phyloP scores from a whole-genome alignment of 2,329 filamentous ascomycete genomes.

The Ophiostoma novo-ulmi region DNA sequence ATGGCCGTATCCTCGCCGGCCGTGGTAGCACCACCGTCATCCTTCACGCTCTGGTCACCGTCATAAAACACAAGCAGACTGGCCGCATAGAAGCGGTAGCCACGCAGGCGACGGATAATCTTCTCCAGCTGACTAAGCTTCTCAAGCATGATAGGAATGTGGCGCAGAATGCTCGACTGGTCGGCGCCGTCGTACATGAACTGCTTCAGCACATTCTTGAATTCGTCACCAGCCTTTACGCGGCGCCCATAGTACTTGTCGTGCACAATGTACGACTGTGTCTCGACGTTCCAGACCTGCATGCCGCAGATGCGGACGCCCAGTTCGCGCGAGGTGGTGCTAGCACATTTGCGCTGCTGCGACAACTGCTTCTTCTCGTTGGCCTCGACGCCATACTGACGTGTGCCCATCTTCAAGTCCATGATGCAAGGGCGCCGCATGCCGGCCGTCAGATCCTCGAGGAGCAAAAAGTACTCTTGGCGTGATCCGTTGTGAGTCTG shows the following conservation, averaged over 20 bases:
- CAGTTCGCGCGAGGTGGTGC: constrained; percentile 83
- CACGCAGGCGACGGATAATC: constrained; percentile 72
- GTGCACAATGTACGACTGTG: constrained; percentile 84
- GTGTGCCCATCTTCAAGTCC: constrained; percentile 97
- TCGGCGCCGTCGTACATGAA: constrained; percentile 90
- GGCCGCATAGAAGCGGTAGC: constrained; percentile 92
- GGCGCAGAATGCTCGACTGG: constrained; percentile 70
- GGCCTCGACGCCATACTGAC: constrained; percentile 92
- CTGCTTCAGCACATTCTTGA: constrained; percentile 78
- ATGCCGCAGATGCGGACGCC: constrained; percentile 93
- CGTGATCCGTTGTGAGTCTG: constrained; percentile 59
- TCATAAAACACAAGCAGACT: constrained; percentile 96
- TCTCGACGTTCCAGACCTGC: constrained; percentile 87
- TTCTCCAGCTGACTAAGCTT: constrained; percentile 79
- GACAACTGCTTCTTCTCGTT: constrained; percentile 87
- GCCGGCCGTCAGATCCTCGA: constrained; percentile 91
- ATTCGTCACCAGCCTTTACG: constrained; percentile 80
- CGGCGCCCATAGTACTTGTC: constrained; percentile 96
- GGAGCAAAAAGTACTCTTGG: constrained; percentile 84
- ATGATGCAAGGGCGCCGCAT: constrained; percentile 97
- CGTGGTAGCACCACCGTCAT: constrained; percentile 31
- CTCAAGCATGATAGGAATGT: constrained; percentile 80
- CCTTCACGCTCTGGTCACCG: constrained; percentile 57
- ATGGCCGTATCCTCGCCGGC: constrained; percentile 51
- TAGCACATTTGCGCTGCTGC: constrained; percentile 85